These are phyloP conservation scores for Coemansia sp. DNA, from an alignment of 192 early-diverging fungal species.

Conservation along the genomic window DNA sequence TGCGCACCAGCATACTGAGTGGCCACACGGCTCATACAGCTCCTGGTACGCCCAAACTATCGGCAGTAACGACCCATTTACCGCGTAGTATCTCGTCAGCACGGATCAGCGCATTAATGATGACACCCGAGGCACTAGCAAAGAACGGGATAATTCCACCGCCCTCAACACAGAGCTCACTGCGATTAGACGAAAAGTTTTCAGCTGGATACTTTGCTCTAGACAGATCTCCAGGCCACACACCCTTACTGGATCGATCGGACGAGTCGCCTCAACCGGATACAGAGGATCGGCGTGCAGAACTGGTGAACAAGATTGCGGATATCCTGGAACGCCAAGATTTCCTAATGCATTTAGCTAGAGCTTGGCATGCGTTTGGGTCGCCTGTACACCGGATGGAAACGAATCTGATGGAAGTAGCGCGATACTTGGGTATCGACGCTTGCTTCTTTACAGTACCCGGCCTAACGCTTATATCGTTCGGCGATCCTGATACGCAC, in stretches of 20 bases:
- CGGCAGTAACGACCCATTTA: not conserved
- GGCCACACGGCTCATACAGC: not conserved
- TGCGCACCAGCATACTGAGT: conserved; percentile 11
- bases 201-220: conserved; percentile 26
- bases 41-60: not conserved
- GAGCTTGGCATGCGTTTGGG: conserved; percentile 65
- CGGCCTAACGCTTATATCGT: conserved; percentile 65
- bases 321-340: conserved; percentile 66
- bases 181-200: conserved; percentile 19
- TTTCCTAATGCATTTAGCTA: conserved; percentile 61
- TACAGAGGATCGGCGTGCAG: not conserved
- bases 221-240: not conserved
- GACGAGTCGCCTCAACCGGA: conserved; percentile 7
- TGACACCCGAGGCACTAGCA: conserved; percentile 37
- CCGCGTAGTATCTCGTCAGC: conserved; percentile 28
- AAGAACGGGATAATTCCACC: conserved; percentile 40
- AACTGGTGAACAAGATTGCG: conserved; percentile 54
- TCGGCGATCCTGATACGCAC: conserved; percentile 67
- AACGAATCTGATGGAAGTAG: conserved; percentile 58
- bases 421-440: conserved; percentile 59
- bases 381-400: conserved; percentile 67
- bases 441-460: conserved; percentile 66
- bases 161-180: conserved; percentile 31
- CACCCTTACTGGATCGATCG: not conserved
- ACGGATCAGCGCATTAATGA: conserved; percentile 32